Base-by-base conservation (phyloP, 768 basidiomycete genomes). In the Dioszegia crocea region DNA sequence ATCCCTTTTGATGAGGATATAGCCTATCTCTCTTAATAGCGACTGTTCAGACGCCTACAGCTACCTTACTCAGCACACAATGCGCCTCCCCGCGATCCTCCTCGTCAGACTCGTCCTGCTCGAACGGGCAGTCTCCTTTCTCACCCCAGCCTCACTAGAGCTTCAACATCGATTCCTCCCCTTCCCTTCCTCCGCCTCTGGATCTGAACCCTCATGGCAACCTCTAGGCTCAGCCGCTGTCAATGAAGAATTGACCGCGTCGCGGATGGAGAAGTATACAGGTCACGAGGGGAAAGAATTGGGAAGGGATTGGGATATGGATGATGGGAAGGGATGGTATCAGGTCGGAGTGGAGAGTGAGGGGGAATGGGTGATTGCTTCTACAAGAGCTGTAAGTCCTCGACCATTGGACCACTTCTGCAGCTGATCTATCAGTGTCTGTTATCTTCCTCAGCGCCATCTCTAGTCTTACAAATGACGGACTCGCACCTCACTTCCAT, bases 311-410 rank as follows among this genome's bases (percentile, higher is more conserved):
- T n/a, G 3, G 4, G n/a, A 4, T 16, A 6, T 2, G 19, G 56
- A 36, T 4, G 48, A 58, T 49, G 62, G 53, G 26, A 57, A 58
- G 27, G 63, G 63, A 11, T 69, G 67, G 67, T 69, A 69, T 60
- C 67, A 69, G 52, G 45, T 69, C n/a, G 61, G 51, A 45, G 11
- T 69, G 44, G 53, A 48, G 14, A 19, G 36, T 8, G 60, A 52
- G 29, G 57, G 56, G 9, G 57, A 62, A 23, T 66, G 64, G 64
- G 33, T 62, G 29, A 48, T 65, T 16, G 57, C 46, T 31, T 66
- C 64, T 4, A 66, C 64, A 11, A 26, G 51, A 56, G 33, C 60
- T n/a, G 67, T 69, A 43, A 51, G 67, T 62, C 6, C 12, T 29
- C 39, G 9, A 5, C 4, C 23, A 26, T 10, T 12, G 8, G 19